Base-by-base conservation (phyloP, 345 rosid species). In the Lepidium sativum region DNA sequence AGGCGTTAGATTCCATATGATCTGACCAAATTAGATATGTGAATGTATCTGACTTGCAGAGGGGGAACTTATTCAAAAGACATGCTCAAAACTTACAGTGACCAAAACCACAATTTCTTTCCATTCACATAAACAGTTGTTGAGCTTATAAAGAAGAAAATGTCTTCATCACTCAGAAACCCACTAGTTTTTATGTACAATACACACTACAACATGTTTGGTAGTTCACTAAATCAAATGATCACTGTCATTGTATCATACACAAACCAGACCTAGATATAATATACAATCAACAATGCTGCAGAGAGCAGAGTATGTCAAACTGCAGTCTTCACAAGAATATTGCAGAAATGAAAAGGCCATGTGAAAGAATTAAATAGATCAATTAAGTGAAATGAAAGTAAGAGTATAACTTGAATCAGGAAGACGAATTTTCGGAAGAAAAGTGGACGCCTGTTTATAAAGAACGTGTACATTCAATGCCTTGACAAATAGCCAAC, bases 401-500 rank as follows among this genome's bases (percentile, higher is more conserved):
- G 33, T 60, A 54, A 53, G 12, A 34, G 25, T 17, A 62, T 57
- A 55, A 20, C 15, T 70, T 20, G 16, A 35, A 35, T 39, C 45
- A 1, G 23, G 23, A 23, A 34, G 70, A 51, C 32, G 69, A 17
- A n/a, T 20, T 21, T 61, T 11, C 10, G 3, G 31, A 51, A 29
- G 69, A 42, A 34, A 7, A 48, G 67, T 35, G 9, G 16, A 27
- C 6, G 31, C 41, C 29, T 27, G 54, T 56, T 20, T 29, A 65
- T 74, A 63, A 69, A 71, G 76, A 81, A 32, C 34, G 78, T 55
- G 53, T 68, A 70, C 88, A 84, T 16, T 71, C 69, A 43, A 86
- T 75, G 39, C 88, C 92, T 12, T 72, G 51, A 76, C 86, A 85
- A 47, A 89, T 73, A 31, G 71, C 75, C 60, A 90, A 63, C 97